A percentile compares a stretch with the other conserved stretches of the same genome.
These are phyloP conservation scores for Paratinospora sagittata DNA, from an alignment of 164 flowering plant species.

Conservation along the genomic window DNA sequence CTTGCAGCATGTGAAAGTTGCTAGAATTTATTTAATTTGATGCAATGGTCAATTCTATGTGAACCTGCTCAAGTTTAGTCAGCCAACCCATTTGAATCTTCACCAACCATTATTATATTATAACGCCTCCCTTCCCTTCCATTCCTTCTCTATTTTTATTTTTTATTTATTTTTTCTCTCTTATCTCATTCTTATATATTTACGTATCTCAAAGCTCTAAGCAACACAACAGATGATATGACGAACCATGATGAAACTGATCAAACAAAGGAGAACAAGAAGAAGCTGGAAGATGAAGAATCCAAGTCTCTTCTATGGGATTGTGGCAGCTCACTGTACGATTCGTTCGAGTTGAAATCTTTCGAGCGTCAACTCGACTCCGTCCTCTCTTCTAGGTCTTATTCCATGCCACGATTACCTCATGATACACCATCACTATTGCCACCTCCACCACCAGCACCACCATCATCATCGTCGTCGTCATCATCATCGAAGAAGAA, in stretches of 20 bases:
- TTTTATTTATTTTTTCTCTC: too few species aligned
- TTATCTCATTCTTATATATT: too few species aligned
- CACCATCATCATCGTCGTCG: too few species aligned
- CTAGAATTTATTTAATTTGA: background rate
- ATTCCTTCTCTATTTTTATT: background rate
- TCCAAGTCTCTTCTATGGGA: conserved; percentile 53
- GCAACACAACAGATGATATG: background rate
- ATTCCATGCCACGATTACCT: conserved; percentile 71
- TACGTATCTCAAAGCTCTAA: too few species aligned
- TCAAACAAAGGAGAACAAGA: conserved; percentile 3
- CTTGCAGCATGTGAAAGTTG: background rate
- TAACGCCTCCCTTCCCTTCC: background rate
- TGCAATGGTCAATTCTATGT: conserved; percentile 11
- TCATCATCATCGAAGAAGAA: conserved; percentile 3
- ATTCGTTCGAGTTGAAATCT: conserved; percentile 84
- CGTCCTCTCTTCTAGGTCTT: conserved; percentile 54
- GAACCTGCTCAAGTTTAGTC: conserved; percentile 14
- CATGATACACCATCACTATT: conserved; percentile 12
- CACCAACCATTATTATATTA: conserved; percentile 13
- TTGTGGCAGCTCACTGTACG: conserved; percentile 80
- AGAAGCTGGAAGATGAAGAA: conserved; percentile 7
- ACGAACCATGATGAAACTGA: background rate
- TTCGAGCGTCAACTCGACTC: conserved; percentile 75
- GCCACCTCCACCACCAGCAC: conserved; percentile 17
- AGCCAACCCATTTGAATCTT: conserved; percentile 21